Evolutionary conservation across 768 basidiomycete genomes (phyloP).

Genomic region (Agaricus blazei): DNA sequence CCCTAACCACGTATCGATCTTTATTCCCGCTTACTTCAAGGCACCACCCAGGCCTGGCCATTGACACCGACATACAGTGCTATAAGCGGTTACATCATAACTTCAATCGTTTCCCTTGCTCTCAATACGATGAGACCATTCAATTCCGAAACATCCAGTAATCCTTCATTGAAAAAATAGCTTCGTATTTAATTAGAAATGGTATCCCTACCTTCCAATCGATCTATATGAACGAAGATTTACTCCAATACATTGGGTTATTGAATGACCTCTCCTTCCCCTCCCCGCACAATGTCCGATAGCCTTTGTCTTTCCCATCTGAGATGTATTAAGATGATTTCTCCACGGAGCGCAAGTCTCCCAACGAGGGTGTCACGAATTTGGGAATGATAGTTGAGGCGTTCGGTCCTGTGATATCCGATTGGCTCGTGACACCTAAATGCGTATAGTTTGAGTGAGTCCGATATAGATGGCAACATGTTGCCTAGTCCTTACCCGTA

Average conservation of each 20-base stretch:
- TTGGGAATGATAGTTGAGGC: constrained; percentile 73
- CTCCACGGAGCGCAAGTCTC: constrained; percentile 57
- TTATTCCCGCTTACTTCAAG: constrained; percentile 8
- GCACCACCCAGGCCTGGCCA: constrained; percentile 64
- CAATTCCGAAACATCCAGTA: constrained; percentile 27
- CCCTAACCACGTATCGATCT: not conserved
- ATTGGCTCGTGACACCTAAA: constrained; percentile 71
- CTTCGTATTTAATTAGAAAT: not conserved
- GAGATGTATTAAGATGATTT: constrained; percentile 14
- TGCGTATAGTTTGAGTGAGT: not conserved
- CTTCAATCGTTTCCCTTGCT: constrained; percentile 50
- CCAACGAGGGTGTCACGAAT: constrained; percentile 77
- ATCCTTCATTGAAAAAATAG: too few species aligned
- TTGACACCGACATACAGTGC: constrained; percentile 73
- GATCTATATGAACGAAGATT: not conserved
- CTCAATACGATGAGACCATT: constrained; percentile 34
- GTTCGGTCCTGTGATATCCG: constrained; percentile 66
- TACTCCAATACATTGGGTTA: not conserved
- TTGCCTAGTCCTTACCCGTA: constrained; percentile 24
- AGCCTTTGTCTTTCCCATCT: not conserved
- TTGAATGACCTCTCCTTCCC: constrained; percentile 2
- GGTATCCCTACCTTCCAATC: not conserved
- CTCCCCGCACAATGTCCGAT: not conserved
- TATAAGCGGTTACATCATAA: constrained; percentile 59
- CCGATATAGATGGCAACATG: not conserved